These are phyloP conservation scores for Phytophthora litchii DNA, from an alignment of 352 stramenopile genomes.

Conservation along the genomic window DNA sequence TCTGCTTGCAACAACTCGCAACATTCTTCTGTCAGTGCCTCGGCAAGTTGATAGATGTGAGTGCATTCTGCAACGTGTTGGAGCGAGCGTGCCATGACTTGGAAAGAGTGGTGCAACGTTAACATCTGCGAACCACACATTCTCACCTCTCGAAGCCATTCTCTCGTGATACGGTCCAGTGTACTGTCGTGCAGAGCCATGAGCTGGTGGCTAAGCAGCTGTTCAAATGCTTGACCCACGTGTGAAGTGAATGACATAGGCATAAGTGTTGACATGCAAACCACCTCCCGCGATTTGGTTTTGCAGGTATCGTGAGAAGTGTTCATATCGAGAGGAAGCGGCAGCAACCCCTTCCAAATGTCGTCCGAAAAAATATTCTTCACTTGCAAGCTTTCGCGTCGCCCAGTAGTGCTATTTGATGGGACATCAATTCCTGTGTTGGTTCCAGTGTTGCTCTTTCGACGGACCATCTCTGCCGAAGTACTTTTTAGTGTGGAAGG, in stretches of 20 bases:
- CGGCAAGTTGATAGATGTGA: slow-evolving; percentile 65
- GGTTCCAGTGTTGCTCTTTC: slow-evolving; percentile 17
- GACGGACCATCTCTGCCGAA: background rate
- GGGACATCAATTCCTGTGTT: slow-evolving; percentile 2
- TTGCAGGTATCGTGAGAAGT: background rate
- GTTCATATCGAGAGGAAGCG: slow-evolving; percentile 16
- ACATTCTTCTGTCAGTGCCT: slow-evolving; percentile 56
- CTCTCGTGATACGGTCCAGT: slow-evolving; percentile 56
- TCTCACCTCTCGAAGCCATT: slow-evolving; percentile 69
- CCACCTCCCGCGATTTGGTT: slow-evolving; percentile 1
- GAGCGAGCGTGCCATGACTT: slow-evolving; percentile 59
- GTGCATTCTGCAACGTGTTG: slow-evolving; percentile 57
- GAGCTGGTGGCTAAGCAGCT: slow-evolving; percentile 58
- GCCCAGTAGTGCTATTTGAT: slow-evolving; percentile 14
- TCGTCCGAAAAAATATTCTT: slow-evolving; percentile 54
- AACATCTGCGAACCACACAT: slow-evolving; percentile 60
- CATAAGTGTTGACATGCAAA: background rate
- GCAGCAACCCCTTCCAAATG: slow-evolving; percentile 59
- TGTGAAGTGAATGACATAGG: slow-evolving; percentile 50
- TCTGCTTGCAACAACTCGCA: slow-evolving; percentile 56
- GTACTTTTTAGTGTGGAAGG: slow-evolving; percentile 6
- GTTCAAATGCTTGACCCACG: slow-evolving; percentile 61
- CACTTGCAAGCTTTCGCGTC: slow-evolving; percentile 23
- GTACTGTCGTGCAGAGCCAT: slow-evolving; percentile 56
- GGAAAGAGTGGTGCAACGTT: slow-evolving; percentile 62